Evolutionary conservation across 2,329 filamentous ascomycete species (phyloP), one percentile per base, ranked within the genome.

Genomic region (Cordyceps cicadae): DNA sequence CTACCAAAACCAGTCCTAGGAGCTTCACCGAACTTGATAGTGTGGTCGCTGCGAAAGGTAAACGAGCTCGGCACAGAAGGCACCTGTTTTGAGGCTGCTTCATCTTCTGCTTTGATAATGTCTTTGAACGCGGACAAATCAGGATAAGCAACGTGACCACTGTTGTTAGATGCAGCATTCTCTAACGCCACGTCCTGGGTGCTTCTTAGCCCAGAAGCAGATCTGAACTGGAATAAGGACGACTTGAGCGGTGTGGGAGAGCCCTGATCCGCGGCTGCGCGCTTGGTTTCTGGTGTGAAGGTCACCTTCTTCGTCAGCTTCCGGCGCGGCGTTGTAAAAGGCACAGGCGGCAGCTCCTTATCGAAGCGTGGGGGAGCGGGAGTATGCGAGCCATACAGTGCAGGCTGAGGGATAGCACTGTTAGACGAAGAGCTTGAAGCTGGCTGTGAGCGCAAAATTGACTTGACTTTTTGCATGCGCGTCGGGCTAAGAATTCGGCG

Each of bases 211-310:
- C 63, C 66, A 67, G 64, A 50, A 59, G 39, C 62, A 56, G 46
- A 46, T 57, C 73, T 70, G 15, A 74, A 68, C 46, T 73, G 73
- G 21, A 76, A 76, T 60, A 76, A 74, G 39, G 71, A 70, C 6
- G 77, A 76, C 67, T 85, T 84, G 64, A 81, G 69, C 4, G 82
- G 81, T 3, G 84, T 84, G 8, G 84, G 84, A 1, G 83, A 82
- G 61, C 79, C 75, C 62, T 82, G 78, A 0, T 69, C 65, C 54
- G 75, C 66, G 0, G 74, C 70, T 9, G 75, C 72, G 19, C 75
- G 74, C 64, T 89, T 82, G 41, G 87, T 86, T 63, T 85, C 86
- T 0, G 87, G 87, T 0, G 88, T 91, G 68, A 96, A 96, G 55
- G 89, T 86, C 41, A 96, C 90, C 60, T 84, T 87, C 76, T 95